Percentiles rank a stretch among this genome's conserved stretches.
These are phyloP conservation scores for Colletotrichum sansevieriae DNA, from an alignment of 2,329 filamentous ascomycete genomes.

Conservation along the genomic window DNA sequence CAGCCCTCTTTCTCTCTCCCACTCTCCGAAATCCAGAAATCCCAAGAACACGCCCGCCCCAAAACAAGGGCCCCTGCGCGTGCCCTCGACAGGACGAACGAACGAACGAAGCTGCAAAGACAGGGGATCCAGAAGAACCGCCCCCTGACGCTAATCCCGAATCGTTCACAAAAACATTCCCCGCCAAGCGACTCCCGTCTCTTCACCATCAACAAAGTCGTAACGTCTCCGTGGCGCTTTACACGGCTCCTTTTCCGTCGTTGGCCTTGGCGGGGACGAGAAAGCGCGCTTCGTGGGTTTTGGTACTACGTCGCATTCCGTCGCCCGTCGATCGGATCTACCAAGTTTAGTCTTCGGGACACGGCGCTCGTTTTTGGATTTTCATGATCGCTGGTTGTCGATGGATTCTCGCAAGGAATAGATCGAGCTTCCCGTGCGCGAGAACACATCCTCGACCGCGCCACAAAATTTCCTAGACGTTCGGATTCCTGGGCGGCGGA, in stretches of 20 bases:
- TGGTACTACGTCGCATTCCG: constrained; percentile 8
- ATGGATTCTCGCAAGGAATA: too few species aligned
- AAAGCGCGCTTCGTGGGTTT: background rate
- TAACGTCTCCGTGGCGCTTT: constrained; percentile 24
- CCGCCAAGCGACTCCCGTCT: constrained; percentile 26
- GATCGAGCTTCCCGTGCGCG: too few species aligned
- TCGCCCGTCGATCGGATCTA: constrained; percentile 10
- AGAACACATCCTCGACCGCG: too few species aligned
- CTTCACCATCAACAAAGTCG: constrained; percentile 23
- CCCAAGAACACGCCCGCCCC: too few species aligned
- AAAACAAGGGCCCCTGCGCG: too few species aligned
- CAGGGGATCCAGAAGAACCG: background rate
- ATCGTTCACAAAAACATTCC: background rate
- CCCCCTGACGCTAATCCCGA: constrained; percentile 30
- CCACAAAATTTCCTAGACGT: too few species aligned
- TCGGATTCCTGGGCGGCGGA: too few species aligned
- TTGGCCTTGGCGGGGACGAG: background rate
- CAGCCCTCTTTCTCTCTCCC: too few species aligned
- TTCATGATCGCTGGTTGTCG: background rate
- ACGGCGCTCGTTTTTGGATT: background rate
- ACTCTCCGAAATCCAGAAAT: too few species aligned
- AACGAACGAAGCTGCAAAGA: too few species aligned
- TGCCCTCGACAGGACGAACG: too few species aligned
- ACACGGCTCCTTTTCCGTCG: constrained; percentile 16
- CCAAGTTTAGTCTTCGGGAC: background rate